Evolutionary conservation across 1,284 basidiomycete genomes (phyloP).

Genomic region (Fistulinella cinereoalba): DNA sequence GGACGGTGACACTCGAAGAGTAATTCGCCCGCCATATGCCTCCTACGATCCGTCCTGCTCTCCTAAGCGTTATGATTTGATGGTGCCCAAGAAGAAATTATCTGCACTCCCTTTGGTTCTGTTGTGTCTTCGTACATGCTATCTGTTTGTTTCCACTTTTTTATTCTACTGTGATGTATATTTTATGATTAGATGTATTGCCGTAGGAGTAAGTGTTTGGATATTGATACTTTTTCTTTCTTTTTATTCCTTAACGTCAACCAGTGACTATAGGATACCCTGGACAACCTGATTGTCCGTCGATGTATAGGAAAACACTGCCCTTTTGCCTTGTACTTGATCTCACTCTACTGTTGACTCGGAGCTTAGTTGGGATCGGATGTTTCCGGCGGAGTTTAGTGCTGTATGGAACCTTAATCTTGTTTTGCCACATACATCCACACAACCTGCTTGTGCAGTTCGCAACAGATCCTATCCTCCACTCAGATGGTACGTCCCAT

Average conservation of each 20-base stretch:
- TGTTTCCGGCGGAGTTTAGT: conserved; percentile 25
- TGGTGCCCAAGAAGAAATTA: no score
- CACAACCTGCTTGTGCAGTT: conserved; percentile 6
- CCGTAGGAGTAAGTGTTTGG: conserved; percentile 1
- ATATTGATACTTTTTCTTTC: not conserved
- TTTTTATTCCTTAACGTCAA: not conserved
- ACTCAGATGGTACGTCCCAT: conserved; percentile 25
- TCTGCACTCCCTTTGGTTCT: no score
- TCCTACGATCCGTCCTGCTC: no score
- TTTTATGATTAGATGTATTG: conserved; percentile 16
- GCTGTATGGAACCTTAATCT: conserved; percentile 26
- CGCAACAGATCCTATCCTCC: conserved; percentile 4
- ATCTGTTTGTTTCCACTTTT: conserved; percentile 8
- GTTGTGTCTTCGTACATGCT: conserved; percentile 15
- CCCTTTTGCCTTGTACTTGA: no score
- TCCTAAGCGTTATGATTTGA: no score
- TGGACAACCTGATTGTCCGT: not conserved
- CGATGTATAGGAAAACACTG: no score
- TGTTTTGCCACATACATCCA: conserved; percentile 19
- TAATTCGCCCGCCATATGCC: not conserved
- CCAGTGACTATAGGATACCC: conserved; percentile 13
- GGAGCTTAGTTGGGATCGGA: conserved; percentile 15
- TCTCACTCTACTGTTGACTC: no score
- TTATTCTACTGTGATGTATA: not conserved
- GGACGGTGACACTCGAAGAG: conserved; percentile 20